phyloP scores from a whole-genome alignment of 192 early-diverging fungal genomes.

The Backusella luteola region DNA sequence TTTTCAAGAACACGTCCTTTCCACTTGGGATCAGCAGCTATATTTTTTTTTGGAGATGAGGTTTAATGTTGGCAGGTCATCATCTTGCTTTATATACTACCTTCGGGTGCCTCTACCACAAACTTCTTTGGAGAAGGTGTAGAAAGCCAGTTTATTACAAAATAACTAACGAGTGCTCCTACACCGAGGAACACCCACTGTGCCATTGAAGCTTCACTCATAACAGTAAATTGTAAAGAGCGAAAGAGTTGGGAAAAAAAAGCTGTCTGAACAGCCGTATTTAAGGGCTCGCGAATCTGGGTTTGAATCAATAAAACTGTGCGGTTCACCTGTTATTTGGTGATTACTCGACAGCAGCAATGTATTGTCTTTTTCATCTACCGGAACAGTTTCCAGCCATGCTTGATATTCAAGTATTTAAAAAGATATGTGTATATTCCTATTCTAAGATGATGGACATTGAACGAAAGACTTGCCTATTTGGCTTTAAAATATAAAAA shows the following conservation, averaged over 20 bases:
- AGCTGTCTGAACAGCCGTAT: background rate
- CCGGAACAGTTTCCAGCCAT: background rate
- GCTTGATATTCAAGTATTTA: background rate
- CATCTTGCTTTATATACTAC: background rate
- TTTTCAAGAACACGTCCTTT: conserved; percentile 47
- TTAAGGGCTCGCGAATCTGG: background rate
- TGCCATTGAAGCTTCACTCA: background rate
- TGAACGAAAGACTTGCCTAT: background rate
- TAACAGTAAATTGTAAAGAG: background rate
- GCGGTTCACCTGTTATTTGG: background rate
- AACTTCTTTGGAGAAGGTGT: conserved; percentile 9
- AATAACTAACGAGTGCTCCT: conserved; percentile 3
- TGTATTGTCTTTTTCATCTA: background rate
- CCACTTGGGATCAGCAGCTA: conserved; percentile 51
- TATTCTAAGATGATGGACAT: background rate
- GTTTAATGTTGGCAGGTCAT: background rate
- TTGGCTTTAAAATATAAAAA: background rate
- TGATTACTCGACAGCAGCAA: background rate
- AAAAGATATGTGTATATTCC: background rate
- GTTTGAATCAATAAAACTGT: background rate
- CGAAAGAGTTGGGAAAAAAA: background rate
- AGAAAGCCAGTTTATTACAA: background rate
- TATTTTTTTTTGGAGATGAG: background rate
- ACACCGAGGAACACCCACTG: background rate
- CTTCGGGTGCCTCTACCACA: background rate